Conservation (phyloP, 2,329 filamentous ascomycete species). For the Alternaria longipes region DNA sequence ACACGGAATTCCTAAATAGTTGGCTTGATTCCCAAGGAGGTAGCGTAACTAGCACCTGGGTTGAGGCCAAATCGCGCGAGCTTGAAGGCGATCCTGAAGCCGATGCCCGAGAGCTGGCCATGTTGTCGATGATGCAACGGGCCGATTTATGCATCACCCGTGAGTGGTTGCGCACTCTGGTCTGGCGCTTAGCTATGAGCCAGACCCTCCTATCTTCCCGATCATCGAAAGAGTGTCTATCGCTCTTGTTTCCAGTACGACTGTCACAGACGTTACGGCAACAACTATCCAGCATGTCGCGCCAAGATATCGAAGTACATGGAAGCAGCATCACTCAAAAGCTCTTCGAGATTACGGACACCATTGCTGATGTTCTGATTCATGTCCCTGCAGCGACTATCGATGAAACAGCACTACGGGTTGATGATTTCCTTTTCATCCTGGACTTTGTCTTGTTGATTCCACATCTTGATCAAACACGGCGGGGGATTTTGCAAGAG, state of each 20-base stretch:
- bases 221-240: slow-evolving; percentile 51
- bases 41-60: slow-evolving; percentile 53
- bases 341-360: slow-evolving; percentile 68
- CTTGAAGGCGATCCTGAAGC: slow-evolving; percentile 52
- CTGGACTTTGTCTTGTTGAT: slow-evolving; percentile 62
- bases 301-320: slow-evolving; percentile 62
- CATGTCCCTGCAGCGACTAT: slow-evolving; percentile 59
- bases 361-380: slow-evolving; percentile 66
- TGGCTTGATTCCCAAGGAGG: slow-evolving; percentile 54
- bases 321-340: slow-evolving; percentile 67
- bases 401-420: slow-evolving; percentile 58
- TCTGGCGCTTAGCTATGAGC: slow-evolving; percentile 62
- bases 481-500: slow-evolving; percentile 56
- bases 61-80: slow-evolving; percentile 58
- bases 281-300: slow-evolving; percentile 54
- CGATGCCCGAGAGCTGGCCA: slow-evolving; percentile 51
- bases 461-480: slow-evolving; percentile 58
- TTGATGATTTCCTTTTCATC: slow-evolving; percentile 65
- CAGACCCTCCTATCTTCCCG: slow-evolving; percentile 56
- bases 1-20: slow-evolving; percentile 55
- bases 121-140: slow-evolving; percentile 56
- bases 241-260: slow-evolving; percentile 57
- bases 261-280: slow-evolving; percentile 56
- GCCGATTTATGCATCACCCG: slow-evolving; percentile 61
- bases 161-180: slow-evolving; percentile 60